Evolutionary conservation across 75 land plant species (phyloP).

Genomic region (Chamaecyparis obtusa): DNA sequence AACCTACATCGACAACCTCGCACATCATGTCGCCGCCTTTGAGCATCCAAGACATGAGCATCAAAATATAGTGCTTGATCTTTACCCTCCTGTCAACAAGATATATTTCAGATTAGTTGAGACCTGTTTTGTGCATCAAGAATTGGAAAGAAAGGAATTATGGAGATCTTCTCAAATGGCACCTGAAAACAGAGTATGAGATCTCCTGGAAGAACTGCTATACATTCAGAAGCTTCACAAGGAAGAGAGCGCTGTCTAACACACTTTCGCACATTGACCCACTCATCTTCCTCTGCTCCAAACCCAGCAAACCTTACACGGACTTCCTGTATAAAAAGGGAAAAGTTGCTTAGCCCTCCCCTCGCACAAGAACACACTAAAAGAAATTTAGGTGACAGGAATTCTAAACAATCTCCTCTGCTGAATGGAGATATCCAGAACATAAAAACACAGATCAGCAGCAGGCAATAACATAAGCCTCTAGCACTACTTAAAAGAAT

Average conservation of each 20-base stretch:
- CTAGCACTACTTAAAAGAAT: background rate
- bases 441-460: background rate
- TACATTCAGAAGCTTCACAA: constrained; percentile 94
- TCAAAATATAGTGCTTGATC: constrained; percentile 58
- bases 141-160: background rate
- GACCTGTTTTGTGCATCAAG: background rate
- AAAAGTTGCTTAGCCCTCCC: background rate
- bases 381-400: background rate
- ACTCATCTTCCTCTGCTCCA: constrained; percentile 98
- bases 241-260: constrained; percentile 94
- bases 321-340: constrained; percentile 70
- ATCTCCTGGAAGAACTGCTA: constrained; percentile 94
- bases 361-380: background rate
- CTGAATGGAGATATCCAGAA: background rate
- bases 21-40: constrained; percentile 54
- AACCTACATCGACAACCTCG: constrained; percentile 60
- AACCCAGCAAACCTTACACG: constrained; percentile 88
- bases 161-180: background rate
- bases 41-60: constrained; percentile 53
- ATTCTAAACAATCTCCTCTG: constrained; percentile 6
- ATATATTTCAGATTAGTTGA: background rate
- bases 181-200: constrained; percentile 98
- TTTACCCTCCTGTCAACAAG: constrained; percentile 42
- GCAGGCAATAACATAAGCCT: background rate
- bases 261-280: constrained; percentile 74